Evolutionary conservation across 2,329 filamentous ascomycete species (phyloP).

Genomic region (Phaeosphaeria sp.): DNA sequence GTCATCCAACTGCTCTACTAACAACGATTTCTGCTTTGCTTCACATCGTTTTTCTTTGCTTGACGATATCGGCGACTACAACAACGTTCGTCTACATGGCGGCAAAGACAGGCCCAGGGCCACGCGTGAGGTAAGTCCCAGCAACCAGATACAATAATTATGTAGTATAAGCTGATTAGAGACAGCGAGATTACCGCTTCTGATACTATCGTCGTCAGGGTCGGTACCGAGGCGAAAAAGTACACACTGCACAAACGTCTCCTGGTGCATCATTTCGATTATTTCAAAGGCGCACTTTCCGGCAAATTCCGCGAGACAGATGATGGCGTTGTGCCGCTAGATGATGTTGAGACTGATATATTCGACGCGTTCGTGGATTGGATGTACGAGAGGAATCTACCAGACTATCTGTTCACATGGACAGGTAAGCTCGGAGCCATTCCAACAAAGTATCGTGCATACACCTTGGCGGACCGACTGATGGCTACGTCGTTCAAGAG

Average conservation of each 20-base stretch:
- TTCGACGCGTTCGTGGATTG: conserved; percentile 13
- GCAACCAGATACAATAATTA: background rate
- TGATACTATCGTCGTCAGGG: conserved; percentile 4
- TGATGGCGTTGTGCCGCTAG: background rate
- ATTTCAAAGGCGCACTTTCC: conserved; percentile 5
- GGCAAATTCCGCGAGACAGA: conserved; percentile 1
- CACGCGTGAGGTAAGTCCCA: background rate
- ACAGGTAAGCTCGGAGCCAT: background rate
- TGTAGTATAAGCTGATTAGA: background rate
- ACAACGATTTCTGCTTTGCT: too few species aligned
- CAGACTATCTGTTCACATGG: background rate
- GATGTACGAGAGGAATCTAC: conserved; percentile 9
- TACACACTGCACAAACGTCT: conserved; percentile 5
- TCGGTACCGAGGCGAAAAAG: background rate
- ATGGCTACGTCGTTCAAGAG: background rate
- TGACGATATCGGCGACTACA: too few species aligned
- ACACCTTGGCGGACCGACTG: conserved; percentile 1
- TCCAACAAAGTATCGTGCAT: background rate
- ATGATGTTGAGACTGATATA: background rate
- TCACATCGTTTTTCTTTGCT: too few species aligned
- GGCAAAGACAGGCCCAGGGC: background rate
- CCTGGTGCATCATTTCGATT: conserved; percentile 2
- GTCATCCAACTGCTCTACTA: too few species aligned
- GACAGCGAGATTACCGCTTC: background rate
- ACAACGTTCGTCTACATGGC: background rate